Conservation (phyloP, 2,329 filamentous ascomycete species). For the Chalara sp. region DNA sequence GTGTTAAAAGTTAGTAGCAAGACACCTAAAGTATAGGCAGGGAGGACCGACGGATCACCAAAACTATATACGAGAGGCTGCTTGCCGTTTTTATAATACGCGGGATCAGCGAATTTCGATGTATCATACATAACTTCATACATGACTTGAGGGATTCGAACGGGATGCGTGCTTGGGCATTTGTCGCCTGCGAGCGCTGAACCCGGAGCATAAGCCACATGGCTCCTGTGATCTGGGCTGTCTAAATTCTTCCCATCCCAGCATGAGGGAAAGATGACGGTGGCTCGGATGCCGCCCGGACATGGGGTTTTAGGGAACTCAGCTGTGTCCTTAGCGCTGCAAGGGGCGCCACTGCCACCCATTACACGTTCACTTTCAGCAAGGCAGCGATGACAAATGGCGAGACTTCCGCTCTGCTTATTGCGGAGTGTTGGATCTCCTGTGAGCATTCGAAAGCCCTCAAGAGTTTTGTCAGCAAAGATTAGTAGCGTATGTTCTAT, state of each 20-base stretch:
- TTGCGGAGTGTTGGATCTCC: background rate
- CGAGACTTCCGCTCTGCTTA: background rate
- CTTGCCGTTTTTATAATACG: too few species aligned
- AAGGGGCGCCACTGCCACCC: too few species aligned
- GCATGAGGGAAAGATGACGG: conserved; percentile 14
- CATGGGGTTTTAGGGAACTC: too few species aligned
- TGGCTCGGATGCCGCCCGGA: background rate
- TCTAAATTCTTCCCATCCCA: conserved; percentile 17
- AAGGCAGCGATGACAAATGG: background rate
- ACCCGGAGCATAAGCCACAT: conserved; percentile 6
- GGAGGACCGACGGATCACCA: conserved; percentile 5
- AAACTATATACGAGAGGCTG: background rate
- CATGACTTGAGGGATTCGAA: conserved; percentile 12
- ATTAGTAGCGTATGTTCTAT: too few species aligned
- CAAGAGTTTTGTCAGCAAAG: background rate
- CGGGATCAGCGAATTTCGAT: background rate
- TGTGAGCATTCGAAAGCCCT: background rate
- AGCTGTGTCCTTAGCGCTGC: too few species aligned
- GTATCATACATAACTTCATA: background rate
- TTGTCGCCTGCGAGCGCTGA: too few species aligned
- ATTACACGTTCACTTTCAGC: too few species aligned
- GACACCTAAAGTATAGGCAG: conserved; percentile 8
- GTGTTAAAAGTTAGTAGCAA: background rate
- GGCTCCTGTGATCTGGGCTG: conserved; percentile 11
- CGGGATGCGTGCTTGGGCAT: background rate